These are phyloP conservation scores for Trichoderma sp. DNA, from an alignment of 2,329 filamentous ascomycete genomes.

Conservation along the genomic window DNA sequence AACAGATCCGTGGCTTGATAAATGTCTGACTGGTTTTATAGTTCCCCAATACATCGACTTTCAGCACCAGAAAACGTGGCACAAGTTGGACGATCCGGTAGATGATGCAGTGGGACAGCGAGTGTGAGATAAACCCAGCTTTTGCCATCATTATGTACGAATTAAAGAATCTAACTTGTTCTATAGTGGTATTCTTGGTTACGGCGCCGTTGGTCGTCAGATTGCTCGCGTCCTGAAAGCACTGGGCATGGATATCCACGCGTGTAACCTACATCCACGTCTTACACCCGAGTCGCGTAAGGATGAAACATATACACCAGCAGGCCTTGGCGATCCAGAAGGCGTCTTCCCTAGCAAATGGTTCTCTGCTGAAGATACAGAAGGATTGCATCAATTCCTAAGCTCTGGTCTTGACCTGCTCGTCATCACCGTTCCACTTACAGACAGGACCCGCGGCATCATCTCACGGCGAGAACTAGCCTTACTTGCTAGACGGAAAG, in stretches of 20 bases:
- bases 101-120: conserved; percentile 51
- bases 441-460: conserved; percentile 48
- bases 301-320: conserved; percentile 68
- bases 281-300: conserved; percentile 63
- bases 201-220: conserved; percentile 57
- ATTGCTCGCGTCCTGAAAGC: conserved; percentile 60
- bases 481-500: conserved; percentile 48
- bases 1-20: background rate
- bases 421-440: conserved; percentile 55
- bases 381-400: conserved; percentile 53
- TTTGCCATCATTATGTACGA: background rate
- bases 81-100: conserved; percentile 36
- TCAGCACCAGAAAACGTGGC: conserved; percentile 47
- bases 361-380: conserved; percentile 50
- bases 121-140: conserved; percentile 45
- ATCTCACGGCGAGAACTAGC: conserved; percentile 55
- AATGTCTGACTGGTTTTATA: conserved; percentile 5
- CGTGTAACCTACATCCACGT: conserved; percentile 73
- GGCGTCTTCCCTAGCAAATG: conserved; percentile 52
- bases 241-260: conserved; percentile 71
- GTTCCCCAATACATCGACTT: conserved; percentile 27
- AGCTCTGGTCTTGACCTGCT: conserved; percentile 54
- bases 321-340: conserved; percentile 60
- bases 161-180: background rate
- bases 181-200: conserved; percentile 53